These are phyloP conservation scores for Suillus subalutaceus DNA, from an alignment of 768 basidiomycete species.

Conservation along the genomic window DNA sequence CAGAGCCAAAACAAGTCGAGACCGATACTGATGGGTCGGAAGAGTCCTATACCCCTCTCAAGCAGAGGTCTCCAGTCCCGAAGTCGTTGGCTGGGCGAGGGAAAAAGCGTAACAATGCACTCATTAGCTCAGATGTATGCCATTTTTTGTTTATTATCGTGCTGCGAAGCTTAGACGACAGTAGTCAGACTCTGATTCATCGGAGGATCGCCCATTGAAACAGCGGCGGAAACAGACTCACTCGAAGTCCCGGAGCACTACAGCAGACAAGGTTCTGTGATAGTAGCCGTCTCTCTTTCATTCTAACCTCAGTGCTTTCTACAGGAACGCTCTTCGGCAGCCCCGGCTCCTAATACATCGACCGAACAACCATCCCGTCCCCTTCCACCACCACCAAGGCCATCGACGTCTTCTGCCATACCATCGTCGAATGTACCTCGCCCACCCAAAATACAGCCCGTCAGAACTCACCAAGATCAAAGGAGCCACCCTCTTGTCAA, in stretches of 20 bases:
- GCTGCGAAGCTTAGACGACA: not conserved
- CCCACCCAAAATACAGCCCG: constrained; percentile 18
- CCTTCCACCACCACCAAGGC: constrained; percentile 9
- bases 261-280: constrained; percentile 1
- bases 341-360: not conserved
- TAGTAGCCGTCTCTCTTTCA: not conserved
- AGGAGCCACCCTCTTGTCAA: constrained; percentile 35
- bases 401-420: not conserved
- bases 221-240: not conserved
- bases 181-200: constrained; percentile 23
- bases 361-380: not conserved
- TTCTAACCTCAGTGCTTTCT: not conserved
- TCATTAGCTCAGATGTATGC: constrained; percentile 20
- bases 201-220: constrained; percentile 10
- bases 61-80: not conserved
- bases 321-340: not conserved
- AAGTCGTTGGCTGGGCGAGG: not conserved
- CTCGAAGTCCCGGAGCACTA: not conserved
- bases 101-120: constrained; percentile 13
- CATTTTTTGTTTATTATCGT: not conserved
- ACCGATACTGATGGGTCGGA: constrained; percentile 14
- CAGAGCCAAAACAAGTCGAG: constrained; percentile 12
- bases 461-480: constrained; percentile 36
- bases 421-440: constrained; percentile 12
- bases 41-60: constrained; percentile 13